These are phyloP conservation scores for Boletus rubroflammeus DNA, from an alignment of 768 basidiomycete genomes.

Conservation along the genomic window DNA sequence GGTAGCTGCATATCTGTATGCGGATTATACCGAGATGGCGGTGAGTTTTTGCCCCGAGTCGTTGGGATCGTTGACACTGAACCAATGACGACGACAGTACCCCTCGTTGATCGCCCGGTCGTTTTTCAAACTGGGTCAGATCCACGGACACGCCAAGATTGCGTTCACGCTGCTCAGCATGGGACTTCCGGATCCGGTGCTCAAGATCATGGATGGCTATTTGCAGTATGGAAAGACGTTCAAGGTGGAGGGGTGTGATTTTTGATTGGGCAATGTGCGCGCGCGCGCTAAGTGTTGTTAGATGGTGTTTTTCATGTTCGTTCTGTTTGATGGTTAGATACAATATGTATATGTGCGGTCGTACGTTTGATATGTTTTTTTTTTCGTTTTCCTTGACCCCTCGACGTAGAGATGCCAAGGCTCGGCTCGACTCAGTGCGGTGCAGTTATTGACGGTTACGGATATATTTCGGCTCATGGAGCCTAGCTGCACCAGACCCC, in stretches of 20 bases:
- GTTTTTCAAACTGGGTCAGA: conserved; percentile 90
- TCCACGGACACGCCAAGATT: conserved; percentile 93
- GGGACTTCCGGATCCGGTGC: conserved; percentile 85
- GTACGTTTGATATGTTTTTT: neutral
- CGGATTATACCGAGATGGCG: conserved; percentile 86
- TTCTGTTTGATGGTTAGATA: no score
- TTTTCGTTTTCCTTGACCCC: neutral
- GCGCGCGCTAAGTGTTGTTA: no score
- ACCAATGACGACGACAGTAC: conserved; percentile 40
- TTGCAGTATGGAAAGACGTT: conserved; percentile 84
- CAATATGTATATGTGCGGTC: no score
- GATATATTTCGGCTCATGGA: no score
- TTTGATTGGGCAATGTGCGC: conserved; percentile 34
- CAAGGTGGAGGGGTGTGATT: conserved; percentile 84
- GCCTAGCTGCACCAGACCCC: no score
- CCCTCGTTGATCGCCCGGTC: conserved; percentile 87
- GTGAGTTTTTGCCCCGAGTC: conserved; percentile 55
- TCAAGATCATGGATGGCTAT: conserved; percentile 92
- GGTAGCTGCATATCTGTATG: conserved; percentile 88
- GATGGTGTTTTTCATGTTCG: no score
- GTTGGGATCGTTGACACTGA: neutral
- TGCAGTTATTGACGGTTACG: no score
- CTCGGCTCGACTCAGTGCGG: no score
- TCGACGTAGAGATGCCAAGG: no score
- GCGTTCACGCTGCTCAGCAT: conserved; percentile 90